phyloP scores from a whole-genome alignment of 495 filamentous ascomycete species.

The Penicillium turbatum region DNA sequence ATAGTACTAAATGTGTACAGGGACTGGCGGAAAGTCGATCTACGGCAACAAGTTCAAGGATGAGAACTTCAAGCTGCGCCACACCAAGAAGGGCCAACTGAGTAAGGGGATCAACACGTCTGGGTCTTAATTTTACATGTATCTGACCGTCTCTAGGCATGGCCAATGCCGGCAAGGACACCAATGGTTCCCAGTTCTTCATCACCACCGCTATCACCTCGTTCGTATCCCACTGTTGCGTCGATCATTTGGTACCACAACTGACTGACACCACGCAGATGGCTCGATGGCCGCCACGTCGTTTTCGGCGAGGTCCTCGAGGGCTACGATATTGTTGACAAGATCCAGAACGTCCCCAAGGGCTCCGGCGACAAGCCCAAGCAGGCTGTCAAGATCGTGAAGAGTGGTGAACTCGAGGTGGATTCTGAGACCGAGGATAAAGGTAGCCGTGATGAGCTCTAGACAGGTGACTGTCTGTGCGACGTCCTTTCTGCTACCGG shows the following conservation, averaged over 20 bases:
- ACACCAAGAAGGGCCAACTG: conserved; percentile 60
- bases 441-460: conserved; percentile 99
- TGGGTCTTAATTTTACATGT: conserved; percentile 29
- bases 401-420: conserved; percentile 88
- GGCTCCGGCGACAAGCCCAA: conserved; percentile 66
- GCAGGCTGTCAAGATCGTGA: conserved; percentile 77
- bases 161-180: conserved; percentile 97
- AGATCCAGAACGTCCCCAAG: conserved; percentile 79
- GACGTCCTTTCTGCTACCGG: conserved; percentile 24
- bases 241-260: background rate
- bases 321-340: conserved; percentile 84
- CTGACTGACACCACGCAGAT: conserved; percentile 43
- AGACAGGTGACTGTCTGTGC: conserved; percentile 39
- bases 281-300: conserved; percentile 86
- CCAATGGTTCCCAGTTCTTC: conserved; percentile 99
- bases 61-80: conserved; percentile 99
- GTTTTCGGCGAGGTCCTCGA: conserved; percentile 90
- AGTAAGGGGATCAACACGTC: conserved; percentile 36
- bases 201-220: conserved; percentile 81
- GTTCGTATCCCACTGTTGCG: conserved; percentile 45
- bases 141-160: conserved; percentile 57
- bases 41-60: conserved; percentile 93
- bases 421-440: conserved; percentile 57
- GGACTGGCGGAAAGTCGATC: conserved; percentile 96
- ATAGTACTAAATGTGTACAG: conserved; percentile 27